Conservation (phyloP, 2,329 filamentous ascomycete species). For the Ciborinia camelliae region DNA sequence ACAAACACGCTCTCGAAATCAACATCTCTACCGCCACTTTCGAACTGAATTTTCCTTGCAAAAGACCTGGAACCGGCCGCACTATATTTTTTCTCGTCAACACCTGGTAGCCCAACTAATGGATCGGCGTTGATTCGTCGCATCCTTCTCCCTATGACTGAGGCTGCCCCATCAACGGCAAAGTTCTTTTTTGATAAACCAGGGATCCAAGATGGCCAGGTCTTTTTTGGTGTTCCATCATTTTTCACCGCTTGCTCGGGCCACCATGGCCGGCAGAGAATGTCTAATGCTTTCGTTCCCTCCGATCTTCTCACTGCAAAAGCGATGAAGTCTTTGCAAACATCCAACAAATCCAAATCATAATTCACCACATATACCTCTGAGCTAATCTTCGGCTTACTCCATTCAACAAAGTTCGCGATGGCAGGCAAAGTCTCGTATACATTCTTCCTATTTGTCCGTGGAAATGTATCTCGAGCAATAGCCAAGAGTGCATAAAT, state of each 20-base stretch:
- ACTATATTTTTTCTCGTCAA: not conserved
- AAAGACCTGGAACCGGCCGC: not conserved
- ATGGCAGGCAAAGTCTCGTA: not conserved
- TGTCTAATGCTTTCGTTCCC: not conserved
- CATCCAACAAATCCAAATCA: not conserved
- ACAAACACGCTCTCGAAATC: not conserved
- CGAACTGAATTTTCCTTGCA: not conserved
- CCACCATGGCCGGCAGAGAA: not conserved
- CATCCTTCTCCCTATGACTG: not conserved
- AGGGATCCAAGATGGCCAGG: not conserved
- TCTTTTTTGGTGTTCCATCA: not conserved
- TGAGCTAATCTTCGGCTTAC: not conserved
- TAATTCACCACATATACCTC: not conserved
- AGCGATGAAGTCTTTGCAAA: not conserved
- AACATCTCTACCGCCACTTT: not conserved
- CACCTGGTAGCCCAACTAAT: not conserved
- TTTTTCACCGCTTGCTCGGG: not conserved
- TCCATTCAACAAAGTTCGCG: not conserved
- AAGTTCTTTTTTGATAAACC: not conserved
- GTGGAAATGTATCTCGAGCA: not conserved
- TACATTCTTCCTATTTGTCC: too few species aligned
- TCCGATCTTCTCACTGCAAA: not conserved
- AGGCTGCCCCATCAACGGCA: not conserved
- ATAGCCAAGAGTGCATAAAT: not conserved
- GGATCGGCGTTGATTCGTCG: not conserved